phyloP scores from a whole-genome alignment of 352 stramenopile species.

The Phytophthora syringae region DNA sequence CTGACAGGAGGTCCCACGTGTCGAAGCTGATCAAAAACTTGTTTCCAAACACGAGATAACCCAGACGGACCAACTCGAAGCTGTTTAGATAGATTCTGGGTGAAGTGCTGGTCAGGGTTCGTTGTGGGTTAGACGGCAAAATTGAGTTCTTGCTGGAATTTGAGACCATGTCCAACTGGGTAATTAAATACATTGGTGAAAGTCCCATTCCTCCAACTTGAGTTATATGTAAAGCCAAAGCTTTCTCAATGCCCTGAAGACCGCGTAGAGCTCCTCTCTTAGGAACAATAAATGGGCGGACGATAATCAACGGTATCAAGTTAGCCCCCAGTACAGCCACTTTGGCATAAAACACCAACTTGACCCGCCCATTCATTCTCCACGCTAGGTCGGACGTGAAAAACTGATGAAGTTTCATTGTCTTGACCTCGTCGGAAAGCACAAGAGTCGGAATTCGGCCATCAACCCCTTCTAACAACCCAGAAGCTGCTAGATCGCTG shows the following conservation, averaged over 20 bases:
- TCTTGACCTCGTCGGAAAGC: constrained; percentile 36
- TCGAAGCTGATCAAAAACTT: constrained; percentile 25
- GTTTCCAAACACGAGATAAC: constrained; percentile 34
- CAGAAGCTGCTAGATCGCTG: constrained; percentile 16
- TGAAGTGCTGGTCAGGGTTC: background rate
- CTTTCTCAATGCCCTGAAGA: constrained; percentile 29
- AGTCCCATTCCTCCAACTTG: constrained; percentile 35
- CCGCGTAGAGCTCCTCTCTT: background rate
- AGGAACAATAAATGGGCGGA: constrained; percentile 13
- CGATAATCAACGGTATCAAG: constrained; percentile 27
- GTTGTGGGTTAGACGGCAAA: background rate
- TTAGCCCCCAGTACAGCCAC: constrained; percentile 38
- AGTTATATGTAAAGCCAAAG: constrained; percentile 29
- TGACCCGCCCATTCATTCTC: constrained; percentile 43
- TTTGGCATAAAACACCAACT: constrained; percentile 31
- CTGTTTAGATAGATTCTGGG: constrained; percentile 5
- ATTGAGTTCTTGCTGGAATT: background rate
- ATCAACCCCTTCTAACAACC: constrained; percentile 21
- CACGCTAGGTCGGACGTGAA: constrained; percentile 36
- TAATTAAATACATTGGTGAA: background rate
- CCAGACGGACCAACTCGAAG: constrained; percentile 37
- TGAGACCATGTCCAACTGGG: background rate
- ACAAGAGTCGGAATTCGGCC: constrained; percentile 30
- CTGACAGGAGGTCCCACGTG: constrained; percentile 30
- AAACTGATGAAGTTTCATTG: constrained; percentile 25